Evolutionary conservation across 345 rosid genomes (phyloP), one percentile per base, ranked within the genome.

Genomic region (Anacardium occidentale): DNA sequence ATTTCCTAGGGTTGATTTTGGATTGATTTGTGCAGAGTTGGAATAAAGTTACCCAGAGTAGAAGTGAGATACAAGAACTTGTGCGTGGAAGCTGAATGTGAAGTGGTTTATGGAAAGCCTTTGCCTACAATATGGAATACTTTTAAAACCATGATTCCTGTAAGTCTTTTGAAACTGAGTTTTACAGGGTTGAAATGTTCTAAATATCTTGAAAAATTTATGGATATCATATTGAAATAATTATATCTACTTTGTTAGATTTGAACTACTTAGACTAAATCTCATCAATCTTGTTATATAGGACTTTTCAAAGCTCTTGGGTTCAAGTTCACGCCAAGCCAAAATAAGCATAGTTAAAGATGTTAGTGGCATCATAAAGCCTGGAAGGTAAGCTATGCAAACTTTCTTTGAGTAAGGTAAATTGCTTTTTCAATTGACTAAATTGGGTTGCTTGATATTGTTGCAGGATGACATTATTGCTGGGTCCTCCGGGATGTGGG

Each of bases 301-400:
- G 74, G 58, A 18, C 10, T 48, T 48, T 18, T 1, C 45, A 11
- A 71, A 18, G 58, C 48, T 62, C 14, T 56, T 22, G 0, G 59
- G 68, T 29, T 45, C 20, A 29, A 61, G 2, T 3, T 18, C 54
- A 18, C 73, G 25, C 12, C 45, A 44, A 62, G 54, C 66, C 20
- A 73, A 68, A 74, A 55, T 73, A 18, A 73, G 42, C 59, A 80
- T 85, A 60, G 82, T 85, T 20, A 80, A 75, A 40, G 79, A 85
- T 74, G 83, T 82, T 37, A 80, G 81, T 26, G 86, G 86, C 66
- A 64, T 80, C 72, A 76, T 85, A 77, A 82, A 76, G 37, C 86
- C 85, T 18, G 75, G 79, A 51, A 80, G 85, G 88, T 85, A 45
- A 37, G 40, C 40, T 37, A 37, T 37, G 5, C 40, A 37, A 3